A percentile compares a stretch with the other conserved stretches of the same genome.
These are phyloP conservation scores for Rhodotorula graminis DNA, from an alignment of 768 basidiomycete species.

Conservation along the genomic window DNA sequence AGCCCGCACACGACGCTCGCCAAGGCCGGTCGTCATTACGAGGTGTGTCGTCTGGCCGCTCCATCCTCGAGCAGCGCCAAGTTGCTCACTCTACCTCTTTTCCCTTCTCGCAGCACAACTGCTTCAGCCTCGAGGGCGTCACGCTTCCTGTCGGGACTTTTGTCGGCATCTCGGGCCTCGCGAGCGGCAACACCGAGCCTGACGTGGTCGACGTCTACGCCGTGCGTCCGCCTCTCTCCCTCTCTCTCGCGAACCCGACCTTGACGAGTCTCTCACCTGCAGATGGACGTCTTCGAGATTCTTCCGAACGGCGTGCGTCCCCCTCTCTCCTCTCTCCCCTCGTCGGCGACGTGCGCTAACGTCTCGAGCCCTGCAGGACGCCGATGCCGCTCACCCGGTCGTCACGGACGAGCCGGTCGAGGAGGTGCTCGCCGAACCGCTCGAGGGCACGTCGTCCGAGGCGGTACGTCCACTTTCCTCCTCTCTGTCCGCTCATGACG, in stretches of 20 bases:
- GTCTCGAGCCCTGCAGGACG: neutral
- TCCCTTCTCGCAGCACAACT: slow-evolving; percentile 33
- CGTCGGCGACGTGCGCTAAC: neutral
- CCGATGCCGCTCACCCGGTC: neutral
- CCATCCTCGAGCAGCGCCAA: neutral
- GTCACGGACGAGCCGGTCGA: neutral
- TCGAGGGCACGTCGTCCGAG: slow-evolving; percentile 6
- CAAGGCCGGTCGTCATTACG: slow-evolving; percentile 40
- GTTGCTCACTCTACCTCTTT: neutral
- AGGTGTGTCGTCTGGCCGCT: slow-evolving; percentile 1
- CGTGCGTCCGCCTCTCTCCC: slow-evolving; percentile 2
- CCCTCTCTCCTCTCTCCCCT: neutral
- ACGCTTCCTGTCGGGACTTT: slow-evolving; percentile 26
- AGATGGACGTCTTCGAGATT: slow-evolving; percentile 35
- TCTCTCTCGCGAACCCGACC: neutral
- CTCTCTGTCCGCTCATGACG: neutral
- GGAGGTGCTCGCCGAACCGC: neutral
- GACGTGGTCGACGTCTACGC: slow-evolving; percentile 43
- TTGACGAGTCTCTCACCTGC: neutral
- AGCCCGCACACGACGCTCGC: slow-evolving; percentile 42
- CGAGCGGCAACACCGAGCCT: slow-evolving; percentile 41
- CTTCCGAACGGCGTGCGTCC: neutral
- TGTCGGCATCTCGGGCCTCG: slow-evolving; percentile 40
- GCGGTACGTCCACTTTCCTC: neutral
- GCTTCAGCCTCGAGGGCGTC: slow-evolving; percentile 39